These are phyloP conservation scores for Lipomyces anomalus DNA, from an alignment of 805 yeast species.

Conservation along the genomic window DNA sequence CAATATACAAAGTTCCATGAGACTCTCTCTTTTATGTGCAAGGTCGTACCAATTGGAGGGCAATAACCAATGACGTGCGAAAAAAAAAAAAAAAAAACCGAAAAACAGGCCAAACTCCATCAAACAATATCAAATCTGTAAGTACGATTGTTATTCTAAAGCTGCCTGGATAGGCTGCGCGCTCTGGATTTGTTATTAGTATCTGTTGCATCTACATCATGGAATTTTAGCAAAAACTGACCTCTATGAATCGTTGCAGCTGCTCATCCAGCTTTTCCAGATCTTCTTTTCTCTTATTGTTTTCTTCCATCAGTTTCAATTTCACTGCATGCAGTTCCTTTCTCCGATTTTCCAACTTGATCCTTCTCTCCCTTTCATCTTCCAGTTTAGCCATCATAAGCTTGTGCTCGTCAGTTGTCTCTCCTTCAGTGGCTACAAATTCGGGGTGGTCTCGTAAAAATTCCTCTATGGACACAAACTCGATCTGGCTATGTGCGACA, in stretches of 20 bases:
- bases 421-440: background rate
- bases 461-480: slow-evolving; percentile 17
- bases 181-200: too few species aligned
- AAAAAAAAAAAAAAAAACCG: too few species aligned
- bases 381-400: slow-evolving; percentile 13
- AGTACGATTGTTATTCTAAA: background rate
- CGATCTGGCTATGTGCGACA: slow-evolving; percentile 12
- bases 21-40: too few species aligned
- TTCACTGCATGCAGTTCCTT: slow-evolving; percentile 5
- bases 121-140: too few species aligned
- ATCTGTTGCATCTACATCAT: too few species aligned
- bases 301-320: slow-evolving; percentile 9
- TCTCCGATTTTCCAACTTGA: slow-evolving; percentile 1
- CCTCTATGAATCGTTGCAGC: slow-evolving; percentile 18
- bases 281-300: slow-evolving; percentile 10
- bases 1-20: too few species aligned
- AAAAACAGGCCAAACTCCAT: too few species aligned
- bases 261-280: slow-evolving; percentile 17
- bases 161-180: background rate
- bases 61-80: too few species aligned
- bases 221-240: too few species aligned
- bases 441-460: slow-evolving; percentile 16
- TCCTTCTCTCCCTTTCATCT: slow-evolving; percentile 19
- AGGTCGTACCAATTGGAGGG: too few species aligned
- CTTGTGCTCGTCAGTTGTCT: slow-evolving; percentile 2